A percentile compares a stretch with the other conserved stretches of the same genome.
Evolutionary conservation across 208 protist genomes (phyloP).

Genomic region (Trypanosoma rangeli): DNA sequence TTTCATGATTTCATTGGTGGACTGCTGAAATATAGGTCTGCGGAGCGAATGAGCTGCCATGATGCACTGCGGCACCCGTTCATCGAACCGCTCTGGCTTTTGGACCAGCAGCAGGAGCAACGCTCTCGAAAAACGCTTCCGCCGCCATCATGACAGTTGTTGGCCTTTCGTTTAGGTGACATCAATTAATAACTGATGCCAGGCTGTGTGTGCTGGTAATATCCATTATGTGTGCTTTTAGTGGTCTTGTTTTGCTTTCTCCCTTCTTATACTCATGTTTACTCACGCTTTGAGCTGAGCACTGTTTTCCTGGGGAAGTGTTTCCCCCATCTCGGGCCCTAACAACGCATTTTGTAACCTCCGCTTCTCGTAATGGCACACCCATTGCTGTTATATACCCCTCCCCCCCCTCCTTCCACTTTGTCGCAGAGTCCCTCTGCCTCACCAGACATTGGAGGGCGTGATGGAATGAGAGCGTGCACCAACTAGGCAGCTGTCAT

Average conservation of each 20-base stretch:
- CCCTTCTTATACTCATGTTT: not conserved
- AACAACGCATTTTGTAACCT: no score
- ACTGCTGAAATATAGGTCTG: constrained; percentile 57
- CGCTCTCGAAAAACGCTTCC: not conserved
- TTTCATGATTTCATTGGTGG: constrained; percentile 64
- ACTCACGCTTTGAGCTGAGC: no score
- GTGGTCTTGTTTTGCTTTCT: not conserved
- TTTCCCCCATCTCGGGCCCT: no score
- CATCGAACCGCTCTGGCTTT: constrained; percentile 39
- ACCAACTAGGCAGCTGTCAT: no score
- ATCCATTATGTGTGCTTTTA: not conserved
- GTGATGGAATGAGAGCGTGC: no score
- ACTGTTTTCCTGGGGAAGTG: no score
- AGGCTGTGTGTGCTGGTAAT: not conserved
- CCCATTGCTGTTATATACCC: no score
- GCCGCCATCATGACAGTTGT: not conserved
- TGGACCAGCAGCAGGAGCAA: constrained; percentile 32
- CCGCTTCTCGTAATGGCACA: no score
- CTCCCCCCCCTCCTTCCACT: no score
- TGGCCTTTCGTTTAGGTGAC: not conserved
- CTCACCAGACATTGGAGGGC: no score
- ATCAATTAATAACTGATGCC: not conserved
- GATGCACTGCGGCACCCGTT: constrained; percentile 81
- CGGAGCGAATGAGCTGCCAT: constrained; percentile 71
- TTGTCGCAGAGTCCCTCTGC: no score